Conservation (phyloP, 805 yeast species). For the Kuraishia hungarica region DNA sequence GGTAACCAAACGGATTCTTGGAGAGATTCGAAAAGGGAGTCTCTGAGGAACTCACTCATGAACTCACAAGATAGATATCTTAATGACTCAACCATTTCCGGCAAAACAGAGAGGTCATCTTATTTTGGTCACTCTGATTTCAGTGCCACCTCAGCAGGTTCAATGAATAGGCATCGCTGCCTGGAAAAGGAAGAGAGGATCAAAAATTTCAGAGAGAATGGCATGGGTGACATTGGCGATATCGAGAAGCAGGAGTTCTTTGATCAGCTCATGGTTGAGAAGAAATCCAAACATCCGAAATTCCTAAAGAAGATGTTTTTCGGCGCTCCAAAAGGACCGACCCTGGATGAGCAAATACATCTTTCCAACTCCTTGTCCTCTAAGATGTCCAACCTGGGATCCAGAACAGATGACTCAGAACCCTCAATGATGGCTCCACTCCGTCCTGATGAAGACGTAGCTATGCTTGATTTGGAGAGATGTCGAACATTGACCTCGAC, state of each 20-base stretch:
- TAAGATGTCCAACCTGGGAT: constrained; percentile 12
- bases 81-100: constrained; percentile 22
- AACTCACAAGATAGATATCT: constrained; percentile 5
- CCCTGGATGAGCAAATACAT: constrained; percentile 24
- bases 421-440: constrained; percentile 8
- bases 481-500: constrained; percentile 58
- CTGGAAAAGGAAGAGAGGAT: constrained; percentile 15
- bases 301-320: constrained; percentile 35
- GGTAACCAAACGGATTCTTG: constrained; percentile 7
- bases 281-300: constrained; percentile 32
- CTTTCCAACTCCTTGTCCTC: constrained; percentile 18
- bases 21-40: not conserved
- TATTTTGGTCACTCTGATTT: constrained; percentile 56
- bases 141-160: constrained; percentile 87
- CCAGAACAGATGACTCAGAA: not conserved
- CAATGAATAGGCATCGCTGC: constrained; percentile 62
- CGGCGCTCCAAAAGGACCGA: constrained; percentile 21
- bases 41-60: not conserved
- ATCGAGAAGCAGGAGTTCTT: constrained; percentile 21
- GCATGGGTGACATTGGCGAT: constrained; percentile 5
- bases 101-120: constrained; percentile 29
- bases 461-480: constrained; percentile 46
- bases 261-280: constrained; percentile 33
- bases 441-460: constrained; percentile 2
- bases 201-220: constrained; percentile 10